Evolutionary conservation across 768 basidiomycete species (phyloP).

Genomic region (Neoboletus brunneissimus): DNA sequence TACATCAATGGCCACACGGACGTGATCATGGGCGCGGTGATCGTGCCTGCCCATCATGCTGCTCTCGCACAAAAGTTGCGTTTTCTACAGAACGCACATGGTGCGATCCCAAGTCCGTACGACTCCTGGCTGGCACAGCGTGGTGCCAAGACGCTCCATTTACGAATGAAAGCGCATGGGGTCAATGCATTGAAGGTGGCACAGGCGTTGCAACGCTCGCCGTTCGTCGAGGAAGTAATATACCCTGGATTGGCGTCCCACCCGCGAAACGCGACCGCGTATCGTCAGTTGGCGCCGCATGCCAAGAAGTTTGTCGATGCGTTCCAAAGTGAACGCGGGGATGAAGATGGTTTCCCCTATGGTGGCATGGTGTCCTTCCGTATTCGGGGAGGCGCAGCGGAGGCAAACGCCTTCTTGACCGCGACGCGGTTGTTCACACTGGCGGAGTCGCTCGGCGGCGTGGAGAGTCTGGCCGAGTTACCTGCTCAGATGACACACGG

Average conservation of each 20-base stretch:
- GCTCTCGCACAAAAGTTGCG: conserved; percentile 55
- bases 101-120: conserved; percentile 79
- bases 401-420: conserved; percentile 68
- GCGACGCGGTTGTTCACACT: conserved; percentile 67
- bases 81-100: conserved; percentile 89
- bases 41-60: conserved; percentile 58
- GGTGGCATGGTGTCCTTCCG: conserved; percentile 86
- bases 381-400: conserved; percentile 46
- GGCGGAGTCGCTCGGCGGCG: conserved; percentile 88
- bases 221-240: conserved; percentile 73
- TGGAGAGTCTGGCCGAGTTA: conserved; percentile 87
- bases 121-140: conserved; percentile 91
- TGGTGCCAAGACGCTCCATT: conserved; percentile 85
- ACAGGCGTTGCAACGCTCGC: conserved; percentile 48
- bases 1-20: conserved; percentile 95
- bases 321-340: conserved; percentile 25
- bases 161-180: conserved; percentile 87
- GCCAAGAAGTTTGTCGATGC: conserved; percentile 61
- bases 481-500: conserved; percentile 90
- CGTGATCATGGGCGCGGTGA: conserved; percentile 83
- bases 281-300: conserved; percentile 60
- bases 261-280: conserved; percentile 64
- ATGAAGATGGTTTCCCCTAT: conserved; percentile 69
- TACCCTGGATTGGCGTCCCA: conserved; percentile 81
- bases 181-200: conserved; percentile 79